Percentiles rank a stretch among this genome's conserved stretches.
These are phyloP conservation scores for Suillus variegatus DNA, from an alignment of 768 basidiomycete species.

Conservation along the genomic window DNA sequence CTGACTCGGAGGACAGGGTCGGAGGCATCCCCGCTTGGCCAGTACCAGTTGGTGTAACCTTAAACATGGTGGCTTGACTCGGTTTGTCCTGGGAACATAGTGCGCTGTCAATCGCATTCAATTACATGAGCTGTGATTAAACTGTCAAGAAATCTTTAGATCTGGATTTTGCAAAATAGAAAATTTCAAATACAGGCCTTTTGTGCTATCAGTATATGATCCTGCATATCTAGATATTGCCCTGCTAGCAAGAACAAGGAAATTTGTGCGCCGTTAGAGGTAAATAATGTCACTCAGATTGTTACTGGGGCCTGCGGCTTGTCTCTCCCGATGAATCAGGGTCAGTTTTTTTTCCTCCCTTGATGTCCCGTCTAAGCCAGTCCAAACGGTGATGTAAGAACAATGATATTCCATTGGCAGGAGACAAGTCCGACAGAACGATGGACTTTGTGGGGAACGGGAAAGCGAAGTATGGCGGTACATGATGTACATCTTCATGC, in stretches of 20 bases:
- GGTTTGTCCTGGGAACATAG: background rate
- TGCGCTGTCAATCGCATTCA: background rate
- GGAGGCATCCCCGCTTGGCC: background rate
- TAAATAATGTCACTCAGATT: background rate
- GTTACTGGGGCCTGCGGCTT: background rate
- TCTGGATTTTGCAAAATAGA: background rate
- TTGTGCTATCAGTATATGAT: background rate
- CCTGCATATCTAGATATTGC: background rate
- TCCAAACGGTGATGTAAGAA: background rate
- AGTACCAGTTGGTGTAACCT: background rate
- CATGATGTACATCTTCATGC: background rate
- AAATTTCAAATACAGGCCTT: background rate
- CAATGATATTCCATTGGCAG: background rate
- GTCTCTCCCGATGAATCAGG: background rate
- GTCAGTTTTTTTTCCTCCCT: background rate
- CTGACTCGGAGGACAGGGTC: conserved; percentile 1
- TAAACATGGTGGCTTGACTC: background rate
- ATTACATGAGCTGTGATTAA: background rate
- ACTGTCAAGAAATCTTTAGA: background rate
- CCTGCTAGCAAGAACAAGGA: background rate
- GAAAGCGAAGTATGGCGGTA: background rate
- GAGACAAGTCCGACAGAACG: background rate
- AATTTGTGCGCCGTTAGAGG: background rate
- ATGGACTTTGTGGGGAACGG: background rate
- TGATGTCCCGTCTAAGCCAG: background rate